Conservation (phyloP, 345 rosid genomes). For the Ricinus communis region DNA sequence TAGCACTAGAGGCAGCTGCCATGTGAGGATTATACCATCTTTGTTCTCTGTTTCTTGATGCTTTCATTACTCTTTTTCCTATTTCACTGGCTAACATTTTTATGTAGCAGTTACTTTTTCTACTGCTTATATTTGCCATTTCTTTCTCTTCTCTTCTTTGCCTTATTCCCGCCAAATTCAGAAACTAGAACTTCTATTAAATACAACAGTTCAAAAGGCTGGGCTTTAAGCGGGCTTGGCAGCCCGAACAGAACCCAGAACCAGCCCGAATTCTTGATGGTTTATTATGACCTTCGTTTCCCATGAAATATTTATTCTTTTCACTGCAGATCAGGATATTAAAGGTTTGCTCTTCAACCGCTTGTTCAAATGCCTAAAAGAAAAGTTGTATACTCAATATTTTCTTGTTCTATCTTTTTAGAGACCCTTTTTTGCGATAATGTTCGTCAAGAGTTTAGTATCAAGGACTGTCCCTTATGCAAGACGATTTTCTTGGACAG, state of each 20-base stretch:
- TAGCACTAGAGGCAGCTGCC: conserved; percentile 70
- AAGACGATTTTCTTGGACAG: conserved; percentile 46
- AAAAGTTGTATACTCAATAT: not conserved
- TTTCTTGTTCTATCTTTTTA: not conserved
- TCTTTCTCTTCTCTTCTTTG: conserved; percentile 1
- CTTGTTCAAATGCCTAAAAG: conserved; percentile 20
- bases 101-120: not conserved
- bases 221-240: too few species aligned
- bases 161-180: not conserved
- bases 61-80: conserved; percentile 44
- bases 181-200: too few species aligned
- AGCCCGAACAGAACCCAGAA: too few species aligned
- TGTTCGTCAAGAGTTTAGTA: conserved; percentile 32
- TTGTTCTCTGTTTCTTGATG: conserved; percentile 28
- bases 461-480: conserved; percentile 21
- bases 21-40: conserved; percentile 73
- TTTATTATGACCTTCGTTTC: too few species aligned
- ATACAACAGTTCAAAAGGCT: too few species aligned
- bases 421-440: conserved; percentile 3
- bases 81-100: conserved; percentile 38
- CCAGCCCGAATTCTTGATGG: too few species aligned
- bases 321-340: not conserved
- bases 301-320: too few species aligned
- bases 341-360: conserved; percentile 10
- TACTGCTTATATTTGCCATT: conserved; percentile 6